Percentiles rank a stretch among this genome's conserved stretches.
Conservation (phyloP, 768 basidiomycete species). For the Tricholoma terreum region DNA sequence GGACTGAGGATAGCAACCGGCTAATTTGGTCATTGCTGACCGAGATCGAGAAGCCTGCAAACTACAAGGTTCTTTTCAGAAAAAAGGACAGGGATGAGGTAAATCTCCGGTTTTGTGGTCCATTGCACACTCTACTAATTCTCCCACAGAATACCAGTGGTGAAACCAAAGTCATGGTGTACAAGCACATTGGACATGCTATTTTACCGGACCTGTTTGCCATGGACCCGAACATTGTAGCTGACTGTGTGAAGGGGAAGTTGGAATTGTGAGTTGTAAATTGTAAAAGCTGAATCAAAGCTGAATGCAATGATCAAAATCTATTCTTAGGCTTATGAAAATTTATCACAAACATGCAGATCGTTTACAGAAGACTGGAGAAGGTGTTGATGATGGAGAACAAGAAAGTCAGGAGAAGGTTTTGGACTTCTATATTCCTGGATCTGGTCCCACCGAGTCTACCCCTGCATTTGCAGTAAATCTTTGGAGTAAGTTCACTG, state of each 20-base stretch:
- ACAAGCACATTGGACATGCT: not conserved
- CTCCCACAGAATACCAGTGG: not conserved
- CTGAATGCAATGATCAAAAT: slow-evolving; percentile 11
- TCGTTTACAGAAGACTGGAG: slow-evolving; percentile 16
- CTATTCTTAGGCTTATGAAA: slow-evolving; percentile 10
- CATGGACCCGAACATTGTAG: slow-evolving; percentile 7
- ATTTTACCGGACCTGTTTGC: not conserved
- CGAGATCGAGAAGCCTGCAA: slow-evolving; percentile 10
- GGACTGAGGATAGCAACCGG: not conserved
- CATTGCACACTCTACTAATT: not conserved
- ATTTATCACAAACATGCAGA: slow-evolving; percentile 12
- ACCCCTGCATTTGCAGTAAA: slow-evolving; percentile 17
- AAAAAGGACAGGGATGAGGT: not conserved
- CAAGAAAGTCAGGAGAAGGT: not conserved
- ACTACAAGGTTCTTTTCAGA: not conserved
- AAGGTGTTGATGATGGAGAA: slow-evolving; percentile 10
- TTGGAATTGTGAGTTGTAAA: not conserved
- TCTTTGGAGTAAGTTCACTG: slow-evolving; percentile 23
- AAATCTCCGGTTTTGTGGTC: not conserved
- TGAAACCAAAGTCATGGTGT: not conserved
- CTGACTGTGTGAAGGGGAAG: too few species aligned
- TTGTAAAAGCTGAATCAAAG: not conserved
- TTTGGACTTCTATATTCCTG: slow-evolving; percentile 12
- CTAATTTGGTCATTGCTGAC: not conserved
- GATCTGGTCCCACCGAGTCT: slow-evolving; percentile 15